Evolutionary conservation across 1,139 yeast species (phyloP).

Genomic region (Neolecta irregularis): DNA sequence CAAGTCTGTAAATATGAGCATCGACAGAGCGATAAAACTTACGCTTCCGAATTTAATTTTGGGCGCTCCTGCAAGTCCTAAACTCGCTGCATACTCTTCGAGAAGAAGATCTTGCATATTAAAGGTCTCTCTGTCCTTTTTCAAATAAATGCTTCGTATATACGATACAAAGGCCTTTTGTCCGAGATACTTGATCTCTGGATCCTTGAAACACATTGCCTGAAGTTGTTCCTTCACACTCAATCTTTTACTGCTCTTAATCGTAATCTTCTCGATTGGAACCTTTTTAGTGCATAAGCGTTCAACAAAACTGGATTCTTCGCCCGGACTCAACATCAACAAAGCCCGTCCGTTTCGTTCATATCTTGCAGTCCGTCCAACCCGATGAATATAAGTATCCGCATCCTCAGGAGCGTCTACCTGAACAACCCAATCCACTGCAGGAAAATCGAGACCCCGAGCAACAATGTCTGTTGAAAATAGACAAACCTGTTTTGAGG

Average conservation of each 20-base stretch:
- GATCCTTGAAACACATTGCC: constrained; percentile 78
- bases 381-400: constrained; percentile 90
- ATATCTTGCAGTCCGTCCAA: constrained; percentile 89
- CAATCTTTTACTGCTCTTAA: constrained; percentile 62
- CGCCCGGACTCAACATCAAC: constrained; percentile 68
- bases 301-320: constrained; percentile 61
- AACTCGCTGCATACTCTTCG: constrained; percentile 69
- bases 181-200: constrained; percentile 79
- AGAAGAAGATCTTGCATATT: constrained; percentile 59
- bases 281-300: constrained; percentile 49
- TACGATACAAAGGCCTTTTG: constrained; percentile 93
- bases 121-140: constrained; percentile 76
- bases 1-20: constrained; percentile 11
- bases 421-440: constrained; percentile 94
- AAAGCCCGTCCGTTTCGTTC: constrained; percentile 81
- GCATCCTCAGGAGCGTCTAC: constrained; percentile 93
- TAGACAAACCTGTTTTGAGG: constrained; percentile 73
- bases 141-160: constrained; percentile 67
- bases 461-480: constrained; percentile 97
- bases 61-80: constrained; percentile 95
- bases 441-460: constrained; percentile 92
- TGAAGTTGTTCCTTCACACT: constrained; percentile 74
- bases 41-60: constrained; percentile 56
- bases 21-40: constrained; percentile 17
- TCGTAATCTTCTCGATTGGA: constrained; percentile 54